phyloP scores from a whole-genome alignment of 768 basidiomycete genomes.

The Rhizopogon vesiculosus region DNA sequence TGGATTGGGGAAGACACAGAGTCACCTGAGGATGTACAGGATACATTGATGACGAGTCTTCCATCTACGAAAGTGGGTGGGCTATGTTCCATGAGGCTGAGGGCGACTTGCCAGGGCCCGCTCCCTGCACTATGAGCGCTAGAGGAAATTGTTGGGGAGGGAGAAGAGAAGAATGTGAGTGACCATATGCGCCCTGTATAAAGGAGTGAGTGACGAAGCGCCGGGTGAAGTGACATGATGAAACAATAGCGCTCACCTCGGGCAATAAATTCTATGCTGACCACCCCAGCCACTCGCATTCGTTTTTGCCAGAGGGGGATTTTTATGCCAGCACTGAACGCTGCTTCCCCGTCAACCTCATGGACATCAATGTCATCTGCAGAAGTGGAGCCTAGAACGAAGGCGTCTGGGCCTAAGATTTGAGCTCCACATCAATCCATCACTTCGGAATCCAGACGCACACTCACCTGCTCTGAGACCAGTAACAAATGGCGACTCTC shows the following conservation, averaged over 20 bases:
- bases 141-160: not conserved
- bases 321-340: constrained; percentile 39
- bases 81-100: constrained; percentile 50
- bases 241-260: constrained; percentile 26
- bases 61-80: constrained; percentile 56
- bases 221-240: not conserved
- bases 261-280: constrained; percentile 65
- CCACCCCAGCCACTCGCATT: constrained; percentile 56
- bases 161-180: constrained; percentile 17
- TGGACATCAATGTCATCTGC: constrained; percentile 54
- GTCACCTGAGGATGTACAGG: constrained; percentile 9
- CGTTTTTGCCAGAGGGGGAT: constrained; percentile 53
- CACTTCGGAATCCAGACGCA: not conserved
- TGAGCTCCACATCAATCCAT: not conserved
- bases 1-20: not conserved
- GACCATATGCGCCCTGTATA: constrained; percentile 23
- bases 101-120: constrained; percentile 38
- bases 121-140: not conserved
- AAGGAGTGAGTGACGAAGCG: not conserved
- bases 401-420: constrained; percentile 40
- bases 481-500: constrained; percentile 9
- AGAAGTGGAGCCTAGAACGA: constrained; percentile 38
- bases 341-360: constrained; percentile 44
- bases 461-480: constrained; percentile 9
- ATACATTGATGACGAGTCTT: constrained; percentile 38